Percentiles rank a stretch among this genome's conserved stretches.
These are phyloP conservation scores for Pseudogymnoascus sp. DNA, from an alignment of 2,329 filamentous ascomycete species.

Conservation along the genomic window DNA sequence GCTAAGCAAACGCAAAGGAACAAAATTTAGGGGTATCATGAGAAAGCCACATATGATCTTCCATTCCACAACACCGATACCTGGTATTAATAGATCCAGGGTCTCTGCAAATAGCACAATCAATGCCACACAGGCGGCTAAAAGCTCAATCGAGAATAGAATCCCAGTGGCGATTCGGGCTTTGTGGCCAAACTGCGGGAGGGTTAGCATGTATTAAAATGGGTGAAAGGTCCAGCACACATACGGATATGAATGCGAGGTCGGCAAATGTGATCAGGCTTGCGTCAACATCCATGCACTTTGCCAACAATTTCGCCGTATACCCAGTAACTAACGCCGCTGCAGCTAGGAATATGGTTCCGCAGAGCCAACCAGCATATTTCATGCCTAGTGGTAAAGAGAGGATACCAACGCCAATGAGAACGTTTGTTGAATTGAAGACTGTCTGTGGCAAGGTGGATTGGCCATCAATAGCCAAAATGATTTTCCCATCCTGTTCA, in stretches of 20 bases:
- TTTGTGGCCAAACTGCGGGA: constrained; percentile 56
- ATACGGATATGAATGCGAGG: constrained; percentile 67
- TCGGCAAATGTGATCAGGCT: constrained; percentile 91
- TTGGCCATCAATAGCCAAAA: constrained; percentile 79
- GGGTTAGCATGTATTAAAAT: not conserved
- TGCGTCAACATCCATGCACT: constrained; percentile 78
- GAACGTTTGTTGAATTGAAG: constrained; percentile 77
- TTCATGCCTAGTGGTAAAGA: constrained; percentile 81
- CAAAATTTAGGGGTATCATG: constrained; percentile 72
- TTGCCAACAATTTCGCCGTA: constrained; percentile 75
- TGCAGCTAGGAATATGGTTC: constrained; percentile 63
- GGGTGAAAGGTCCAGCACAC: not conserved
- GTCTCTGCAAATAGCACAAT: constrained; percentile 92
- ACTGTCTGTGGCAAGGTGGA: constrained; percentile 93
- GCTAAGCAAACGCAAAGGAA: constrained; percentile 74
- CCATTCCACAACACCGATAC: constrained; percentile 61
- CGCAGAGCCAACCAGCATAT: constrained; percentile 81
- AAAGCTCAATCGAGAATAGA: constrained; percentile 77
- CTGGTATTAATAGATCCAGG: constrained; percentile 67
- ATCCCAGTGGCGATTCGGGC: constrained; percentile 76
- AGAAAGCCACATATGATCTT: constrained; percentile 75
- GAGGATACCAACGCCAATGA: constrained; percentile 83
- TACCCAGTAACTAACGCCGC: constrained; percentile 72
- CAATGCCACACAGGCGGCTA: constrained; percentile 81
- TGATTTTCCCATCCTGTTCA: constrained; percentile 76